Evolutionary conservation across 257 asterid species (phyloP), one percentile per base, ranked within the genome.

Genomic region (Capsicum rhomboideum): DNA sequence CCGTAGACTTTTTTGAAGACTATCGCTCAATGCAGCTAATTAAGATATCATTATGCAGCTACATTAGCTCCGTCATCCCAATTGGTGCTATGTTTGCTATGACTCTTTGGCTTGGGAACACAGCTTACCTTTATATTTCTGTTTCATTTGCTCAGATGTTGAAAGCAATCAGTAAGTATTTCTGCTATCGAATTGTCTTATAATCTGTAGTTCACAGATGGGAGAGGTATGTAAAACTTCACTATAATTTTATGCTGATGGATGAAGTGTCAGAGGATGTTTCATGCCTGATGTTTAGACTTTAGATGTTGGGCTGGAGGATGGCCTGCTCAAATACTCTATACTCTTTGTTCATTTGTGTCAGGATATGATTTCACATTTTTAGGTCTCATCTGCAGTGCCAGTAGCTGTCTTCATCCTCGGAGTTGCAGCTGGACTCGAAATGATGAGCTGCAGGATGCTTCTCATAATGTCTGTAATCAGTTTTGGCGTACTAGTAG

Each of bases 61-160:
- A 96, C 85, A 82, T 93, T 52, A 84, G 93, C 20, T 96, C 98
- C 3, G 99, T 96, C 54, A 83, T 96, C 82, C 99, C 99, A 64
- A 96, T 96, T 88, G 98, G 98, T 55, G 98, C 98, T 28, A 96
- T 94, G 98, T 96, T 96, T 86, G 98, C 99, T 56, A 91, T 96
- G 98, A 96, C 99, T n/a, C 98, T 96, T 80, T 96, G 99, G 99
- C 97, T 96, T 9, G 98, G 99, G 86, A 96, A 96, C 93, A 96
- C 99, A 26, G 99, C 99, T 83, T 96, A 96, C 93, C 98, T 96
- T 84, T 95, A 95, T 89, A 95, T 95, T 84, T 95, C 99, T 37
- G 99, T 96, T 89, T 87, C 99, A 54, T 96, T 96, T 92, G 99
- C 99, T 87, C 99, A 96, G 81, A 96, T 96, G 99, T 81, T 96